Percentiles rank a stretch among this genome's conserved stretches.
phyloP scores from a whole-genome alignment of 768 basidiomycete genomes.

The Steccherinum ochraceum region DNA sequence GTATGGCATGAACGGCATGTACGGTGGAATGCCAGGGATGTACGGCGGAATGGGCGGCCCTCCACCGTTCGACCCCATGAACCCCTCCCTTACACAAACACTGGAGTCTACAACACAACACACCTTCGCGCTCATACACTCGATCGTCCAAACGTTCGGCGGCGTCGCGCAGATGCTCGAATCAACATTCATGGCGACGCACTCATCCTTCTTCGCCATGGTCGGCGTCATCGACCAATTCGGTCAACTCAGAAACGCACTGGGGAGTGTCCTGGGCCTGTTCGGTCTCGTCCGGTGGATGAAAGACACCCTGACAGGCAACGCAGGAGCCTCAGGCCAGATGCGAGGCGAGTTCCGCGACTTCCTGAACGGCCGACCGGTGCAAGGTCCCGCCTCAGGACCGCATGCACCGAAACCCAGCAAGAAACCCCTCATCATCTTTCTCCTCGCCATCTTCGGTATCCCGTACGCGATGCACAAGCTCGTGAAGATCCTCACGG shows the following conservation, averaged over 20 bases:
- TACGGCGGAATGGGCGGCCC: constrained; percentile 29
- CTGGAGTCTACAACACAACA: constrained; percentile 87
- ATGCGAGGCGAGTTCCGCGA: constrained; percentile 68
- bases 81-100: constrained; percentile 74
- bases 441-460: constrained; percentile 90
- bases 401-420: constrained; percentile 53
- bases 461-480: constrained; percentile 91
- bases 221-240: constrained; percentile 96
- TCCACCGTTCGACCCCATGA: constrained; percentile 38
- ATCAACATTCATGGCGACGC: constrained; percentile 94
- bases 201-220: constrained; percentile 94
- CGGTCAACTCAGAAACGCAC: constrained; percentile 81
- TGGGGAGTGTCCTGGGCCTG: constrained; percentile 88
- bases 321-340: constrained; percentile 31
- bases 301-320: constrained; percentile 51
- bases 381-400: constrained; percentile 39
- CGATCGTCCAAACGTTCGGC: constrained; percentile 90
- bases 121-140: constrained; percentile 90
- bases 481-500: constrained; percentile 72
- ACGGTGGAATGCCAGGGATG: constrained; percentile 37
- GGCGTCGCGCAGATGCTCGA: constrained; percentile 98
- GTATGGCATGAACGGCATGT: constrained; percentile 33
- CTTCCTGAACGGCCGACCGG: constrained; percentile 62
- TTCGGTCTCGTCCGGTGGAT: constrained; percentile 90
- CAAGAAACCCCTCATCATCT: constrained; percentile 88